Conservation (phyloP, 2,329 filamentous ascomycete genomes). For the Ophiostoma angusticollis region DNA sequence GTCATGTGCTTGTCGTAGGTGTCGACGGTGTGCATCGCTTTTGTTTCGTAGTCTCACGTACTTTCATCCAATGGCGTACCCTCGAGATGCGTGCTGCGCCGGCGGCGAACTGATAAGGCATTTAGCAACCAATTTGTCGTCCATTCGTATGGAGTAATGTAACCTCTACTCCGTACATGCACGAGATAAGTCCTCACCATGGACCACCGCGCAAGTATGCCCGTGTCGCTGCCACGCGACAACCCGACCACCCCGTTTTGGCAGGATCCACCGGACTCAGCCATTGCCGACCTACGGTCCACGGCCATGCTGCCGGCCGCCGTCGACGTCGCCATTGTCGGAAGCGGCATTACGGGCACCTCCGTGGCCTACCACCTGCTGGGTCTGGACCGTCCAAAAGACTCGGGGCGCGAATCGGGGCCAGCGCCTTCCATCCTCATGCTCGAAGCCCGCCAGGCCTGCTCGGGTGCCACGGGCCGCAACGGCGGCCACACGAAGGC, state of each 20-base stretch:
- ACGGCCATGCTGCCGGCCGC: slow-evolving; percentile 36
- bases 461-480: slow-evolving; percentile 53
- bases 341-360: slow-evolving; percentile 52
- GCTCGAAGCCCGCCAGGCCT: slow-evolving; percentile 52
- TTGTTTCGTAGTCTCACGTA: too few species aligned
- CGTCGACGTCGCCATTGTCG: slow-evolving; percentile 49
- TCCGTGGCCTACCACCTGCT: slow-evolving; percentile 43
- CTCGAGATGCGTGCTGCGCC: too few species aligned
- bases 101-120: too few species aligned
- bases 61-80: too few species aligned
- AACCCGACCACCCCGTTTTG: slow-evolving; percentile 48
- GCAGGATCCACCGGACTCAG: slow-evolving; percentile 39
- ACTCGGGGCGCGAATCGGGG: too few species aligned
- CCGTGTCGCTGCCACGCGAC: slow-evolving; percentile 34
- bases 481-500: slow-evolving; percentile 36
- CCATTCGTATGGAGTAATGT: too few species aligned
- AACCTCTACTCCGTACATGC: too few species aligned
- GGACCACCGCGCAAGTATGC: slow-evolving; percentile 25
- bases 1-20: too few species aligned
- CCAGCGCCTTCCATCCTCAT: slow-evolving; percentile 36
- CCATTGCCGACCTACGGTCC: slow-evolving; percentile 35
- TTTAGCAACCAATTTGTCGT: too few species aligned
- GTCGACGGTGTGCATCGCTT: too few species aligned
- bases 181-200: too few species aligned
- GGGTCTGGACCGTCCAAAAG: neutral